Conservation (phyloP, 768 basidiomycete species). For the Dentipellis fragilis region DNA sequence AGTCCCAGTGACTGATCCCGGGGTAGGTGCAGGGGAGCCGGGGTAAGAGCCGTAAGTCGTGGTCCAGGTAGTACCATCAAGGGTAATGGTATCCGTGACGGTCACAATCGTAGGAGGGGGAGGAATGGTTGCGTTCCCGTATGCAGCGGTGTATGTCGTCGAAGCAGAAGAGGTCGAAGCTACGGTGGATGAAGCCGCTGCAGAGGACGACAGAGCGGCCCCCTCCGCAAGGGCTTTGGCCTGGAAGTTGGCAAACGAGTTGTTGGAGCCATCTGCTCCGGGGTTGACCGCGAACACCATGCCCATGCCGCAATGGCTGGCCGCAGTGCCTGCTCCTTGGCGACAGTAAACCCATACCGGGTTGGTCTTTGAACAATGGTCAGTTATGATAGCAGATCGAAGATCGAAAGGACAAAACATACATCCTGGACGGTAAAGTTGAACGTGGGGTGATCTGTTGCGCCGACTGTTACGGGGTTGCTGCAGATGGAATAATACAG, state of each 20-base stretch:
- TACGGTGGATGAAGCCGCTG: constrained; percentile 14
- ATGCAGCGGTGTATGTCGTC: constrained; percentile 31
- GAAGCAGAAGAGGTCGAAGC: constrained; percentile 14
- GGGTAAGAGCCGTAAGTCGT: constrained; percentile 50
- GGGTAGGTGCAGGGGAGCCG: constrained; percentile 44
- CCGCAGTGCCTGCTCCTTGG: constrained; percentile 10
- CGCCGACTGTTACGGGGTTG: constrained; percentile 15
- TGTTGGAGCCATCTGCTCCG: neutral
- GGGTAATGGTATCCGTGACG: constrained; percentile 36
- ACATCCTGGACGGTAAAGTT: constrained; percentile 18
- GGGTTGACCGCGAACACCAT: constrained; percentile 24
- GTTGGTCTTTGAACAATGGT: neutral
- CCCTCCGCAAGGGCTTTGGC: constrained; percentile 1
- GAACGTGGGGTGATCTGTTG: constrained; percentile 9
- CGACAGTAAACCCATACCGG: constrained; percentile 20
- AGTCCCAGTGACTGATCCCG: constrained; percentile 33
- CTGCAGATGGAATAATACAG: constrained; percentile 4
- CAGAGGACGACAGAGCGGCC: constrained; percentile 9
- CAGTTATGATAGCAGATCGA: neutral
- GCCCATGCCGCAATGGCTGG: constrained; percentile 15
- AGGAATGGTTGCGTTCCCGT: constrained; percentile 42
- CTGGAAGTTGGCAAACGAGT: constrained; percentile 5
- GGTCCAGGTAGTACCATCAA: constrained; percentile 34
- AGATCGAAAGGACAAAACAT: neutral
- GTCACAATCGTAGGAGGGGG: constrained; percentile 31